Evolutionary conservation across 768 basidiomycete genomes (phyloP).

Genomic region (Boletus insuetus): DNA sequence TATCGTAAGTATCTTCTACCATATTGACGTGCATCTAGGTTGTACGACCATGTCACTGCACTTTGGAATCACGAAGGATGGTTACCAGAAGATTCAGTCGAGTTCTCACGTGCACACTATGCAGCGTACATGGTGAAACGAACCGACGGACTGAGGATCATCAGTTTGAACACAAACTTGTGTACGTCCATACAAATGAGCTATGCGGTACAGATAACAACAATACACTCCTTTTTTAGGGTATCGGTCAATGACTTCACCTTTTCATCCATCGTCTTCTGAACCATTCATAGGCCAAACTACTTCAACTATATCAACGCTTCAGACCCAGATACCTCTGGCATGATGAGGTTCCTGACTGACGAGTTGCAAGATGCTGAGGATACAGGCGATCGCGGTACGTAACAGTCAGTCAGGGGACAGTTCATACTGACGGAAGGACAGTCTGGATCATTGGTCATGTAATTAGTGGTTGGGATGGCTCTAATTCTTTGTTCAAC

Average conservation of each 20-base stretch:
- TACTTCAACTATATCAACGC: conserved; percentile 79
- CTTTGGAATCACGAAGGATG: too few species aligned
- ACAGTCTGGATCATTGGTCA: conserved; percentile 55
- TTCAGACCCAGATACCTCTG: conserved; percentile 64
- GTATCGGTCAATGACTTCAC: conserved; percentile 25
- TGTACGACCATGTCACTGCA: conserved; percentile 81
- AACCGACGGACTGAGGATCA: conserved; percentile 64
- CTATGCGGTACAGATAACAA: background rate
- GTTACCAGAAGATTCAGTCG: conserved; percentile 56
- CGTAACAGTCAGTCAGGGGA: conserved; percentile 5
- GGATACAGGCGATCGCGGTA: conserved; percentile 70
- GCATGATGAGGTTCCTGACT: conserved; percentile 75
- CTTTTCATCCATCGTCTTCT: conserved; percentile 2
- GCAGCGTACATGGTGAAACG: conserved; percentile 70
- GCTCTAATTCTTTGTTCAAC: conserved; percentile 58
- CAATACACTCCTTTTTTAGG: conserved; percentile 20
- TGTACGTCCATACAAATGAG: conserved; percentile 43
- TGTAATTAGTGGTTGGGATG: conserved; percentile 68
- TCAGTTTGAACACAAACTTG: conserved; percentile 76
- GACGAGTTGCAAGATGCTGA: conserved; percentile 78
- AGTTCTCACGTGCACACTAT: conserved; percentile 64
- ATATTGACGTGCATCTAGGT: conserved; percentile 40
- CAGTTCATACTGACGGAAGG: conserved; percentile 12
- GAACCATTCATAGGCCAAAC: conserved; percentile 46
- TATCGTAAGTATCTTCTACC: background rate